A percentile compares a stretch with the other conserved stretches of the same genome.
Evolutionary conservation across 164 flowering plant species (phyloP).

Genomic region (Kalanchoe fedtschenkoi): DNA sequence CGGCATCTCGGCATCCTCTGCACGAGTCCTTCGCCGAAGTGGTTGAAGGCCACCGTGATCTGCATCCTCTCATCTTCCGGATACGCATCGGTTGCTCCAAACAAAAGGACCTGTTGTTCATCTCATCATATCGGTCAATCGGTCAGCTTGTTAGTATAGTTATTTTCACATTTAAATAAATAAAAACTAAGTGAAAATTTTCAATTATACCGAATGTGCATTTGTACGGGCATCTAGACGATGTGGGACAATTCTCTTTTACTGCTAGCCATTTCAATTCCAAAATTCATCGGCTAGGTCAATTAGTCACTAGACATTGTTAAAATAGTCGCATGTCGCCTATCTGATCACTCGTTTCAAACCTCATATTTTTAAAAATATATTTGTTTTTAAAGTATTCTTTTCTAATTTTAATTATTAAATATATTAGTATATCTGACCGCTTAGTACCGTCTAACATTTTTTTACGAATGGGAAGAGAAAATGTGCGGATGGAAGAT

Average conservation of each 20-base stretch:
- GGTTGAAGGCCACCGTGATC: constrained; percentile 50
- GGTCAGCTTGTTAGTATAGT: neutral
- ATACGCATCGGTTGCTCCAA: constrained; percentile 38
- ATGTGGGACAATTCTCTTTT: too few species aligned
- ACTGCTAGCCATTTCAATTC: too few species aligned
- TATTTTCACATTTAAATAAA: neutral
- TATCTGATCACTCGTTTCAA: too few species aligned
- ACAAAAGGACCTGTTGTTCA: constrained; percentile 30
- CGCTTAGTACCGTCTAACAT: neutral
- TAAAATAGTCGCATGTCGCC: too few species aligned
- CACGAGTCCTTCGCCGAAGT: constrained; percentile 43
- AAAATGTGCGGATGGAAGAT: neutral
- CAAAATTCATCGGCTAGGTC: too few species aligned
- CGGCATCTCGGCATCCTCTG: constrained; percentile 62
- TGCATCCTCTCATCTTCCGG: constrained; percentile 31
- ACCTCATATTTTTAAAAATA: too few species aligned
- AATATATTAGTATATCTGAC: neutral
- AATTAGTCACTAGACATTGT: too few species aligned
- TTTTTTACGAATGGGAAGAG: neutral
- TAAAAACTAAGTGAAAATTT: too few species aligned
- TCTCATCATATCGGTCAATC: neutral
- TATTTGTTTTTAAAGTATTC: too few species aligned
- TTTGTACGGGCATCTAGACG: too few species aligned
- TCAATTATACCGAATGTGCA: too few species aligned
- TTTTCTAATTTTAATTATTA: too few species aligned